Base-by-base conservation (phyloP, 371 early-diverging fungal species). In the Mucor ambiguus region DNA sequence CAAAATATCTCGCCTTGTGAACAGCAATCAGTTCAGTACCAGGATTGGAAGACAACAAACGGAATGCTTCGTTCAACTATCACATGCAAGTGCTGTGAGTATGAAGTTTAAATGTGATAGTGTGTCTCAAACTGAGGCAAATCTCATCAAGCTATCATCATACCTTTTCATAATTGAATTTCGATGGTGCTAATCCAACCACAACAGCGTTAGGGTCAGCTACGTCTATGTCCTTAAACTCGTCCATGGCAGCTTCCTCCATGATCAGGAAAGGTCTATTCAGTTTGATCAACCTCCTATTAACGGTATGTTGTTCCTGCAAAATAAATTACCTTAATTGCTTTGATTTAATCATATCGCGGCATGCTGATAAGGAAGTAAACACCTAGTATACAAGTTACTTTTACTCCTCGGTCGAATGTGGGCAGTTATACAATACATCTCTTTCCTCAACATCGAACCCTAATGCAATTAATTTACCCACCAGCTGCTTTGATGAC, bases 1-100 rank as follows among this genome's bases (percentile, higher is more conserved):
- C 91, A 73, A 86, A 88, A 69, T 92, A 92, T 62, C 82, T 87
- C 5, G 89, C 94, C 64, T 91, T 90, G 70, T 95, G 96, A 3
- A 93, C 89, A 10, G 93, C 94, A 60, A 94, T 84, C 56, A 93
- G 64, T 8, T 81, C 69, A 1, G 78, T 79, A 18, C 26, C 32
- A 12, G 37, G 18, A 1, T 79, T 79, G 10, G 74, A 65, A 0
- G 77, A 67, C 20, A 91, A 43, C n/a, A 89, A 77, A 8, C 86
- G 81, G 63, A 91, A 90, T 0, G 92, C 93, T 61, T 82, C 76
- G 63, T 89, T 90, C 70, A 92, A 63, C 85, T 88, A 57, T 32
- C 35, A 55, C 38, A 29, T n/a, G 30, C n/a, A 32, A 20, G 9
- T 24, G 8, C 2, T 49, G 14, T 56, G 9, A 56, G 20, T 8